Conservation (phyloP, 371 early-diverging fungal species). For the Apophysomyces variabilis region DNA sequence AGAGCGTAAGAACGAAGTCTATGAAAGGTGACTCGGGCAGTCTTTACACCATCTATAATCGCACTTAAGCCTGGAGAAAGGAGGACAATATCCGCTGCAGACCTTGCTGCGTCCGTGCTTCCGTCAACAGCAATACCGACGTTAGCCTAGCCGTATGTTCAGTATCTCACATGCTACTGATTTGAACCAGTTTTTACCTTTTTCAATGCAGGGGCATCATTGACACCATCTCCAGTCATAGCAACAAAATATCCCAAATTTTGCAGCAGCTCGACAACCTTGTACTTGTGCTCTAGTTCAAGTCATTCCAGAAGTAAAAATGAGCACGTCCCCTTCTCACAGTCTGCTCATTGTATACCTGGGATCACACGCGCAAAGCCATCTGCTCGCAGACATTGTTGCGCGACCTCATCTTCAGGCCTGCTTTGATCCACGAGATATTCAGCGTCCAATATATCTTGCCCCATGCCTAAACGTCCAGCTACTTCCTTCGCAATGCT, state of each 20-base stretch:
- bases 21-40: slow-evolving; percentile 90
- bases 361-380: slow-evolving; percentile 83
- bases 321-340: too few species aligned
- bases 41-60: slow-evolving; percentile 84
- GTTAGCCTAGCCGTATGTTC: slow-evolving; percentile 55
- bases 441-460: slow-evolving; percentile 71
- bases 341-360: slow-evolving; percentile 16
- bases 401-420: slow-evolving; percentile 53
- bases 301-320: too few species aligned
- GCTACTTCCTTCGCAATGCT: slow-evolving; percentile 86
- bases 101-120: slow-evolving; percentile 92
- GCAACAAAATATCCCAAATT: slow-evolving; percentile 75
- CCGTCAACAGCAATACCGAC: slow-evolving; percentile 88
- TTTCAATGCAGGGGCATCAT: slow-evolving; percentile 89
- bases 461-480: slow-evolving; percentile 68
- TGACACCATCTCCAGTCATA: slow-evolving; percentile 91
- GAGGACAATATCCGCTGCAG: slow-evolving; percentile 93
- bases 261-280: slow-evolving; percentile 80
- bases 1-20: slow-evolving; percentile 89
- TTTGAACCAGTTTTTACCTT: slow-evolving; percentile 31
- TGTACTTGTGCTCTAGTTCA: slow-evolving; percentile 72
- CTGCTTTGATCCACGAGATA: slow-evolving; percentile 69
- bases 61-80: slow-evolving; percentile 84
- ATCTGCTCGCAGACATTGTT: slow-evolving; percentile 68
- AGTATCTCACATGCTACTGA: neutral